Conservation (phyloP, 352 stramenopile species). For the Pythium rhizo-oryzae region DNA sequence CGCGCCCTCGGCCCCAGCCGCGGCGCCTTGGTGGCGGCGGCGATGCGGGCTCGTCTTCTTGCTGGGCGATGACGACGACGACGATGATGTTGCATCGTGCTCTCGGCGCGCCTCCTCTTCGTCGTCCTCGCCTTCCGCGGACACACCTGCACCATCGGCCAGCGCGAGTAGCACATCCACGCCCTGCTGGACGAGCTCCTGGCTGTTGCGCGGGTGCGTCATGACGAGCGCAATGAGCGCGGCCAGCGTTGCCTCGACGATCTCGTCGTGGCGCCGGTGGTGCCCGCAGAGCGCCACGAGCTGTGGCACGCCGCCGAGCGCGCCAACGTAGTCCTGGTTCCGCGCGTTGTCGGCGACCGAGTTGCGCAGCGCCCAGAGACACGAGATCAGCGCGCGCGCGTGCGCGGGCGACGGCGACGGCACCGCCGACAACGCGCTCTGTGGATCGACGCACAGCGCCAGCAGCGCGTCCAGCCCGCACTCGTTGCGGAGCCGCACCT, state of each 20-base stretch:
- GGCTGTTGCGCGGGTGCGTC: slow-evolving; percentile 59
- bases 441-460: slow-evolving; percentile 42
- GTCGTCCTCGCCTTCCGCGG: slow-evolving; percentile 24
- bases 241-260: slow-evolving; percentile 66
- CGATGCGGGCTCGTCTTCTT: slow-evolving; percentile 2
- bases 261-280: slow-evolving; percentile 41
- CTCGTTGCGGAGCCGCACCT: slow-evolving; percentile 65
- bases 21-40: too few species aligned
- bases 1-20: not conserved
- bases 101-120: slow-evolving; percentile 37
- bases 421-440: slow-evolving; percentile 13
- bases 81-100: not conserved
- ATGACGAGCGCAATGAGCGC: slow-evolving; percentile 56
- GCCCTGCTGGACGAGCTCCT: slow-evolving; percentile 64
- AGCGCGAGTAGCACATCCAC: slow-evolving; percentile 63
- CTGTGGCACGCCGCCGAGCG: slow-evolving; percentile 48
- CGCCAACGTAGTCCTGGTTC: slow-evolving; percentile 66
- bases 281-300: slow-evolving; percentile 55
- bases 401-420: not conserved
- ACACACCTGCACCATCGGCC: slow-evolving; percentile 31
- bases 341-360: slow-evolving; percentile 54
- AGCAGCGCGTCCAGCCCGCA: slow-evolving; percentile 67
- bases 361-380: slow-evolving; percentile 71
- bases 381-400: slow-evolving; percentile 48
- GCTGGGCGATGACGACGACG: slow-evolving; percentile 11